These are phyloP conservation scores for Chrysopogon serrulatus DNA, from an alignment of 176 grass and related monocot genomes.

Conservation along the genomic window DNA sequence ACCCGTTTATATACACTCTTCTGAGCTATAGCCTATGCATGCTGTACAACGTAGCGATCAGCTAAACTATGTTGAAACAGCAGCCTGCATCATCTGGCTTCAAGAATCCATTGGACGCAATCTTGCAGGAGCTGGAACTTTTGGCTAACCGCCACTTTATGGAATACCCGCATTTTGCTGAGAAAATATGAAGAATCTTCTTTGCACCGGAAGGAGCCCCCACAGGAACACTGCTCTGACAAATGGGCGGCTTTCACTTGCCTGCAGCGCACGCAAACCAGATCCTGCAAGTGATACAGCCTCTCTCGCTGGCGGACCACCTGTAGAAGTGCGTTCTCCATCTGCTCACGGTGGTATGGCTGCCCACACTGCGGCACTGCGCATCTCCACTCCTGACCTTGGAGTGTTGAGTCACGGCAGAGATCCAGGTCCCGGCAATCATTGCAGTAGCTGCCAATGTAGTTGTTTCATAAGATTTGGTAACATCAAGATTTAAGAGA, in stretches of 20 bases:
- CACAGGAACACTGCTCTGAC: slow-evolving; percentile 74
- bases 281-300: slow-evolving; percentile 92
- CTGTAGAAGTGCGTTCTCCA: slow-evolving; percentile 80
- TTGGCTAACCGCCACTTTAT: slow-evolving; percentile 47
- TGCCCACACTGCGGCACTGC: slow-evolving; percentile 57
- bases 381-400: slow-evolving; percentile 64
- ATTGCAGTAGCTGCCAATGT: slow-evolving; percentile 79
- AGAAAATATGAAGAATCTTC: slow-evolving; percentile 55
- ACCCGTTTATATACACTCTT: slow-evolving; percentile 1
- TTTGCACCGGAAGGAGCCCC: slow-evolving; percentile 75
- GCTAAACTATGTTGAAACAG: neutral
- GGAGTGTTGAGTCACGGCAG: slow-evolving; percentile 55
- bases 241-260: slow-evolving; percentile 90
- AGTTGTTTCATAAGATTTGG: slow-evolving; percentile 7
- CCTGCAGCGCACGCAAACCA: slow-evolving; percentile 76
- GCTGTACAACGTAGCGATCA: neutral
- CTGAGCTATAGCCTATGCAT: neutral
- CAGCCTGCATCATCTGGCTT: slow-evolving; percentile 29
- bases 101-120: slow-evolving; percentile 68
- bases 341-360: slow-evolving; percentile 77
- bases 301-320: slow-evolving; percentile 87
- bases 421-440: slow-evolving; percentile 91
- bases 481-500: neutral
- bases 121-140: slow-evolving; percentile 70
- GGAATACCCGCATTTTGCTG: slow-evolving; percentile 77